Percentiles rank a stretch among this genome's conserved stretches.
Evolutionary conservation across 1,284 basidiomycete genomes (phyloP).

Genomic region (Ustilago hordei): DNA sequence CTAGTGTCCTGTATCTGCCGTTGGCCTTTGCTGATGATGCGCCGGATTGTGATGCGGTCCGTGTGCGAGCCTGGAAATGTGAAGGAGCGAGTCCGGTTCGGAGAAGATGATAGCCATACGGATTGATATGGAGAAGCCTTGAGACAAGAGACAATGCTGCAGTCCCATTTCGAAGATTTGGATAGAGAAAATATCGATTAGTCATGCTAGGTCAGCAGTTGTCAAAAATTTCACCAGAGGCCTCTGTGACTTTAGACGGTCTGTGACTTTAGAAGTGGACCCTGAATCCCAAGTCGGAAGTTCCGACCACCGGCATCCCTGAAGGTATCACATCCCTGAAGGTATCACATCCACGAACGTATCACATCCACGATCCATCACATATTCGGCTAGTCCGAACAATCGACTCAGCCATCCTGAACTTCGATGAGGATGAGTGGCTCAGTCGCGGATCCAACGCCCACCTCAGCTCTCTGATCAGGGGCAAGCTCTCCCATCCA

Average conservation of each 20-base stretch:
- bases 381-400: not conserved
- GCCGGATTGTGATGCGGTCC: not conserved
- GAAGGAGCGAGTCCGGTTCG: not conserved
- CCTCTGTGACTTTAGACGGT: not conserved
- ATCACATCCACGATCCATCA: constrained; percentile 1
- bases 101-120: not conserved
- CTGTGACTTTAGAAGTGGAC: constrained; percentile 13
- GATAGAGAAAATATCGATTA: constrained; percentile 6
- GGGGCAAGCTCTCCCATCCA: not conserved
- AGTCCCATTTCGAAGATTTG: constrained; percentile 9
- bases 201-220: constrained; percentile 16
- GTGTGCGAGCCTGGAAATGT: not conserved
- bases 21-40: too few species aligned
- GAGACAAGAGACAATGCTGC: not conserved
- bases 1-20: not conserved
- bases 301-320: not conserved
- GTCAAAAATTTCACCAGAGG: not conserved
- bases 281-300: constrained; percentile 7
- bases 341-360: not conserved
- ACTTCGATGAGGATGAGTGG: not conserved
- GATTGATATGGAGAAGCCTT: not conserved
- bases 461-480: not conserved
- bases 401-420: not conserved
- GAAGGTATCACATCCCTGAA: too few species aligned
- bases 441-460: not conserved